Evolutionary conservation across 345 rosid genomes (phyloP).

Genomic region (Rhodomyrtus tomentosa): DNA sequence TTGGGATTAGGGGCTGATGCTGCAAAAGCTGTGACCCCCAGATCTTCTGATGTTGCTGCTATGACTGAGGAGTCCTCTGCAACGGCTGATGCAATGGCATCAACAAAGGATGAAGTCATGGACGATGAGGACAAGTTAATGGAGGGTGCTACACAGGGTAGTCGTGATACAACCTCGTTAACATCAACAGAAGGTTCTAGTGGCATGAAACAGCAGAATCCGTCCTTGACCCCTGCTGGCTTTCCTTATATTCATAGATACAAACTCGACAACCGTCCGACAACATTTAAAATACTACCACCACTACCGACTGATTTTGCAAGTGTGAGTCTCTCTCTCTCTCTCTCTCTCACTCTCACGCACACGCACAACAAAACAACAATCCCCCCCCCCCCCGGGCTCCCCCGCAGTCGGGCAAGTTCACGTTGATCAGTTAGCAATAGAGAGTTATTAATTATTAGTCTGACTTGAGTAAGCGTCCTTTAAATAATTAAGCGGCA

Average conservation of each 20-base stretch:
- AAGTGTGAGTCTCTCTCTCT: slow-evolving; percentile 42
- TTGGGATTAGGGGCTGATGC: slow-evolving; percentile 29
- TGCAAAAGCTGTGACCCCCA: slow-evolving; percentile 14
- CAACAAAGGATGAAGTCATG: slow-evolving; percentile 18
- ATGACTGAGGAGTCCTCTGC: slow-evolving; percentile 17
- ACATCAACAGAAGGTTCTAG: slow-evolving; percentile 23
- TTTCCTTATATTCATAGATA: slow-evolving; percentile 39
- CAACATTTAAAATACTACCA: slow-evolving; percentile 52
- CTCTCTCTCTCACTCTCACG: background rate
- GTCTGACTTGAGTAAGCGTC: background rate
- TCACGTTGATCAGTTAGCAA: background rate
- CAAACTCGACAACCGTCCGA: slow-evolving; percentile 81
- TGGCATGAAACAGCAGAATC: slow-evolving; percentile 30
- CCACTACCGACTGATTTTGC: slow-evolving; percentile 76
- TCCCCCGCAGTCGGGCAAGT: background rate
- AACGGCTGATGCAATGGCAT: slow-evolving; percentile 16
- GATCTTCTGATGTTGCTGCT: slow-evolving; percentile 27
- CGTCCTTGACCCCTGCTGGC: slow-evolving; percentile 17
- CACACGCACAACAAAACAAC: background rate
- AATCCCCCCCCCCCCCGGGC: background rate
- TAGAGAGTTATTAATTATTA: background rate
- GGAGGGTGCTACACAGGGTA: slow-evolving; percentile 23
- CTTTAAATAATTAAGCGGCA: background rate
- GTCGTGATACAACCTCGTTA: slow-evolving; percentile 22
- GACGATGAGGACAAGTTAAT: slow-evolving; percentile 26